Conservation (phyloP, 192 early-diverging fungal genomes). For the Coemansia sp. region DNA sequence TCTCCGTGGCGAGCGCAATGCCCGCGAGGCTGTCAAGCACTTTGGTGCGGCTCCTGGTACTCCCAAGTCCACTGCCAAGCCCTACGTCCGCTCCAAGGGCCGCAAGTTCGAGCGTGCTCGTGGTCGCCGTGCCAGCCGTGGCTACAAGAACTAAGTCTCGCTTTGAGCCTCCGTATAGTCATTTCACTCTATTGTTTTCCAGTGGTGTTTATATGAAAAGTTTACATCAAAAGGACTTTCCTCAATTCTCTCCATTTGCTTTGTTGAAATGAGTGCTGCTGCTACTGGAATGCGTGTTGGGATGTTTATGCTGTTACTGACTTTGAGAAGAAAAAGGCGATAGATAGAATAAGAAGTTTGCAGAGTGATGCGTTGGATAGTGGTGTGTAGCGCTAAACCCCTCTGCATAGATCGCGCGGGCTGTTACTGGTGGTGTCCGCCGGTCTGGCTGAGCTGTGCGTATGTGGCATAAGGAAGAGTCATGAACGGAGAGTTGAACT, state of each 20-base stretch:
- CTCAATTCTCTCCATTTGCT: slow-evolving; percentile 6
- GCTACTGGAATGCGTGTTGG: too few species aligned
- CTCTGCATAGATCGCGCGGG: not conserved
- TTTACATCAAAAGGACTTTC: slow-evolving; percentile 8
- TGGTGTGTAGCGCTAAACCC: too few species aligned
- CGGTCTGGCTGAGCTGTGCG: slow-evolving; percentile 24
- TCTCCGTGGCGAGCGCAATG: slow-evolving; percentile 91
- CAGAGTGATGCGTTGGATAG: too few species aligned
- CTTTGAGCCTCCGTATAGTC: slow-evolving; percentile 5
- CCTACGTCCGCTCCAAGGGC: slow-evolving; percentile 98
- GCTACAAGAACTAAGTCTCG: slow-evolving; percentile 83
- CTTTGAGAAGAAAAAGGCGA: too few species aligned
- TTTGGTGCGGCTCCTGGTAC: slow-evolving; percentile 82
- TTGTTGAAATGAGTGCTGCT: too few species aligned
- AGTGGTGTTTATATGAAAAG: slow-evolving; percentile 8
- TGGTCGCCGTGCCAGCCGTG: slow-evolving; percentile 98
- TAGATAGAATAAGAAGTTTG: too few species aligned
- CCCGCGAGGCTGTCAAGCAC: slow-evolving; percentile 99
- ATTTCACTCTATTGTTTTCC: not conserved
- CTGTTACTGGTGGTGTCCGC: slow-evolving; percentile 8
- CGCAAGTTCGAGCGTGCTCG: slow-evolving; percentile 99
- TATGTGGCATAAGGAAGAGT: slow-evolving; percentile 47
- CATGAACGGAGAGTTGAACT: slow-evolving; percentile 52
- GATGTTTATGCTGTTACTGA: too few species aligned
- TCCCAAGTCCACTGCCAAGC: slow-evolving; percentile 71